Percentiles rank a stretch among this genome's conserved stretches.
Evolutionary conservation across 306 rosid genomes (phyloP).

Genomic region (Cucurbita moschata): DNA sequence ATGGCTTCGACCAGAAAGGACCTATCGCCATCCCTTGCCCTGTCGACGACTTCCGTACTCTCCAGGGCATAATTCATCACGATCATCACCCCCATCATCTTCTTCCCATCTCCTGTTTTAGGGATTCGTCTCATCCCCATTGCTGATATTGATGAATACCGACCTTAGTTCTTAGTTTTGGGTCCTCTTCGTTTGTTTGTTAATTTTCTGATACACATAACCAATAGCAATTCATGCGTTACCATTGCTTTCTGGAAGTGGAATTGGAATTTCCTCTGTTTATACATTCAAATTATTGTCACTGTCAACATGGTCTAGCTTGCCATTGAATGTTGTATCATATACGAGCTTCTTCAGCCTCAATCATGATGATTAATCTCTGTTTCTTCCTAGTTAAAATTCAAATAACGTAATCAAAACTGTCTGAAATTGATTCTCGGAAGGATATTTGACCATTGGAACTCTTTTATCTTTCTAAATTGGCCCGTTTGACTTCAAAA

Average conservation of each 20-base stretch:
- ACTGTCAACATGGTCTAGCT: not conserved
- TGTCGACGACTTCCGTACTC: conserved; percentile 54
- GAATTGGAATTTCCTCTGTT: not conserved
- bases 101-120: conserved; percentile 38
- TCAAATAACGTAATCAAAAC: not conserved
- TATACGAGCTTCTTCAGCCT: not conserved
- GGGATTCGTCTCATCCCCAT: conserved; percentile 26
- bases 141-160: not conserved
- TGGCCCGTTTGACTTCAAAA: not conserved
- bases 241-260: not conserved
- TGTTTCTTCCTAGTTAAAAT: not conserved
- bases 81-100: conserved; percentile 10
- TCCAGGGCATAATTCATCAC: conserved; percentile 38
- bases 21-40: conserved; percentile 87
- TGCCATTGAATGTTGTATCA: not conserved
- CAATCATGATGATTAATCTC: not conserved
- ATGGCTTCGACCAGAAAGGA: conserved; percentile 70
- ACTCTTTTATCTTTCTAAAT: not conserved
- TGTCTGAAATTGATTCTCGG: not conserved
- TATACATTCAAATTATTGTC: not conserved
- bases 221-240: not conserved
- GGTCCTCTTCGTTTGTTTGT: not conserved
- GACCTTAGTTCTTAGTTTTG: not conserved
- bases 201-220: not conserved
- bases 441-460: not conserved